phyloP scores from a whole-genome alignment of 345 rosid species.

The Trapa incisa region DNA sequence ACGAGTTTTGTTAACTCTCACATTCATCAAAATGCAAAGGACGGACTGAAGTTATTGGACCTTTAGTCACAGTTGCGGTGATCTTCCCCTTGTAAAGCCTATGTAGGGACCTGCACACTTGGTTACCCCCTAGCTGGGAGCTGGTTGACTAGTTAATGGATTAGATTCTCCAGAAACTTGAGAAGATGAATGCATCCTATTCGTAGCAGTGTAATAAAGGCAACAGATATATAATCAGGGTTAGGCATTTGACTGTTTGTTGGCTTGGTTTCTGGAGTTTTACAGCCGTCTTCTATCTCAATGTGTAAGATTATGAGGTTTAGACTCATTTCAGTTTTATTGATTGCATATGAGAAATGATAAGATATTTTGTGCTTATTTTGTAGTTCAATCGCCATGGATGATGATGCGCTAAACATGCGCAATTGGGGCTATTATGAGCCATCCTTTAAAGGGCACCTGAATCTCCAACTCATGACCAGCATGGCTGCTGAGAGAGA shows the following conservation, averaged over 20 bases:
- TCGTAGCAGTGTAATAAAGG: neutral
- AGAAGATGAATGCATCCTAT: neutral
- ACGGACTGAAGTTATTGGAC: neutral
- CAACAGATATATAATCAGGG: no score
- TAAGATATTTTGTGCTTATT: conserved; percentile 4
- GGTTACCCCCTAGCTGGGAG: neutral
- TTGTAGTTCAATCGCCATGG: conserved; percentile 52
- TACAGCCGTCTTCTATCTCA: neutral
- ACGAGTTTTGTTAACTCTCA: no score
- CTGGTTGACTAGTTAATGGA: neutral
- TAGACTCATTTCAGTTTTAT: neutral
- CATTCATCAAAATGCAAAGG: neutral
- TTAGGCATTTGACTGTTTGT: neutral
- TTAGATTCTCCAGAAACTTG: neutral
- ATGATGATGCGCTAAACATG: conserved; percentile 57
- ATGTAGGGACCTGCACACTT: neutral
- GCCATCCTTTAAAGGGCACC: conserved; percentile 51
- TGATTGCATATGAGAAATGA: conserved; percentile 1
- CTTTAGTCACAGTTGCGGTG: neutral
- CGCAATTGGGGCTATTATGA: conserved; percentile 77
- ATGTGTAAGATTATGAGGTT: neutral
- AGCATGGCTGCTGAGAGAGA: conserved; percentile 60
- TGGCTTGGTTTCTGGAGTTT: neutral
- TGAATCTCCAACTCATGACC: conserved; percentile 76
- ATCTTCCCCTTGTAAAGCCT: neutral